These are phyloP conservation scores for Suillus paluster DNA, from an alignment of 768 basidiomycete genomes.

Conservation along the genomic window DNA sequence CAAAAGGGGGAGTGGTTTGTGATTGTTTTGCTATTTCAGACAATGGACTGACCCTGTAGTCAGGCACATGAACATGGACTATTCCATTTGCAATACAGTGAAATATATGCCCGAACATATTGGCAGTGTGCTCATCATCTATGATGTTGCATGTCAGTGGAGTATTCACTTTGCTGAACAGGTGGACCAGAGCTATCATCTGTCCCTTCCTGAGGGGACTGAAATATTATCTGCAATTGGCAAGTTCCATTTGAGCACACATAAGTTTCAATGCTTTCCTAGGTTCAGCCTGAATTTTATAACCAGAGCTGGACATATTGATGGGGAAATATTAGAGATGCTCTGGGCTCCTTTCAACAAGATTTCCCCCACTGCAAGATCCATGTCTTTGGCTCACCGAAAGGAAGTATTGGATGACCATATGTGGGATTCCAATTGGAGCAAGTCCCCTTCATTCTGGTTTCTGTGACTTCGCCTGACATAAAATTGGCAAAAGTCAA, in stretches of 20 bases:
- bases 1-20: conserved; percentile 35
- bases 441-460: conserved; percentile 11
- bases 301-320: conserved; percentile 29
- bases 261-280: conserved; percentile 27
- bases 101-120: conserved; percentile 12
- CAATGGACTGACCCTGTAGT: not conserved
- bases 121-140: conserved; percentile 18
- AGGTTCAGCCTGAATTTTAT: conserved; percentile 32
- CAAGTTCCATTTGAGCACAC: conserved; percentile 36
- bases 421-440: conserved; percentile 40
- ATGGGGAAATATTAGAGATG: conserved; percentile 40
- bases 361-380: conserved; percentile 23
- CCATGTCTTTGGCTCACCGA: conserved; percentile 26
- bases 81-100: conserved; percentile 27
- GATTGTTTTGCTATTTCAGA: conserved; percentile 12
- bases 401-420: conserved; percentile 35
- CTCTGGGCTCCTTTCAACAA: conserved; percentile 37
- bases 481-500: not conserved
- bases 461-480: not conserved
- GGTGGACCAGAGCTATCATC: not conserved
- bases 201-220: conserved; percentile 8
- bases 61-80: conserved; percentile 36
- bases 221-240: conserved; percentile 25
- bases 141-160: conserved; percentile 36
- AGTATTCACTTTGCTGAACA: conserved; percentile 17